These are phyloP conservation scores for Chiua virens DNA, from an alignment of 768 basidiomycete genomes.

Conservation along the genomic window DNA sequence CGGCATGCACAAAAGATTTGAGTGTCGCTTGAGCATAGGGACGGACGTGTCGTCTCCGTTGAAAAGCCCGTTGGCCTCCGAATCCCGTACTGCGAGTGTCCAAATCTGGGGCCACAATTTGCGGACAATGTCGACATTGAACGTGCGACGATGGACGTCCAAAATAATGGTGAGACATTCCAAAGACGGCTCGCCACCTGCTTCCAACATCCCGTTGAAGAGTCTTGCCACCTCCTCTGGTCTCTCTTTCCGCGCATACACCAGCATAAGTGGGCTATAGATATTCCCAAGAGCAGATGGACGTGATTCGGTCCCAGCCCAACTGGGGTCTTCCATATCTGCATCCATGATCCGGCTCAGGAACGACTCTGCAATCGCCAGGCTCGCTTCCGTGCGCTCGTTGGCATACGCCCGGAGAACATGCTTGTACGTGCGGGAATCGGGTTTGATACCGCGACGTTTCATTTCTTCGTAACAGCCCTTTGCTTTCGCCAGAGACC, in stretches of 20 bases:
- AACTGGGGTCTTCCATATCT: constrained; percentile 35
- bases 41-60: constrained; percentile 14
- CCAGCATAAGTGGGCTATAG: constrained; percentile 60
- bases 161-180: constrained; percentile 63
- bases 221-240: constrained; percentile 57
- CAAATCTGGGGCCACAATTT: constrained; percentile 71
- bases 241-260: constrained; percentile 43
- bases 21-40: constrained; percentile 29
- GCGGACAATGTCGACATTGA: constrained; percentile 53
- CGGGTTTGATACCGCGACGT: constrained; percentile 61
- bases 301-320: constrained; percentile 42
- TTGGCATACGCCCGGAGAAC: constrained; percentile 65
- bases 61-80: constrained; percentile 36
- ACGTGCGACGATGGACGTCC: constrained; percentile 64
- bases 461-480: constrained; percentile 72
- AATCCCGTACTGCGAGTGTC: constrained; percentile 49
- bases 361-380: constrained; percentile 67
- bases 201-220: constrained; percentile 50
- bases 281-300: constrained; percentile 50
- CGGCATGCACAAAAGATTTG: constrained; percentile 70
- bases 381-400: constrained; percentile 46
- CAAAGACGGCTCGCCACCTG: constrained; percentile 59
- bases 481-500: constrained; percentile 55
- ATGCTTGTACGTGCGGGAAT: constrained; percentile 63
- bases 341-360: constrained; percentile 47